Evolutionary conservation across 2,329 filamentous ascomycete genomes (phyloP).

Genomic region (Elsinoe australis): DNA sequence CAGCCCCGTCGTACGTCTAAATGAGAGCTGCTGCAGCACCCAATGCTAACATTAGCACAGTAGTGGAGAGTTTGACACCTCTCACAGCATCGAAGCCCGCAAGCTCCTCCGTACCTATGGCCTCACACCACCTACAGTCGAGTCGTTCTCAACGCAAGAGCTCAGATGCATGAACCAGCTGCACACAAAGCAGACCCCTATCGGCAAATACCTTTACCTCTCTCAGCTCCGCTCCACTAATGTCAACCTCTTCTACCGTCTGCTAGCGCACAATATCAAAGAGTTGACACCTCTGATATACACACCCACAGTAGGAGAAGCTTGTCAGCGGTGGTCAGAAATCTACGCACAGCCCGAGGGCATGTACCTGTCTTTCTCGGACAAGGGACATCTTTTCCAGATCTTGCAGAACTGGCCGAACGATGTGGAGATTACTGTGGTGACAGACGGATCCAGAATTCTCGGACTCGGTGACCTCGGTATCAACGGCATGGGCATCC

Average conservation of each 20-base stretch:
- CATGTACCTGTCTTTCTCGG: constrained; percentile 91
- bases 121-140: constrained; percentile 44
- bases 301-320: constrained; percentile 87
- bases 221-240: constrained; percentile 68
- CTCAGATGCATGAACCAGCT: constrained; percentile 63
- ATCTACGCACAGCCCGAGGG: constrained; percentile 92
- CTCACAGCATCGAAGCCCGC: constrained; percentile 43
- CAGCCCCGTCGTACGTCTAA: background rate
- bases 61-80: constrained; percentile 44
- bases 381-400: constrained; percentile 79
- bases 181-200: constrained; percentile 56
- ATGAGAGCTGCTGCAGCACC: background rate
- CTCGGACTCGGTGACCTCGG: constrained; percentile 90
- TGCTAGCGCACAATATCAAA: constrained; percentile 66
- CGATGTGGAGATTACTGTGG: constrained; percentile 88
- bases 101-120: constrained; percentile 47
- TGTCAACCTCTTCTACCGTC: constrained; percentile 73
- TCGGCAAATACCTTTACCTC: constrained; percentile 81
- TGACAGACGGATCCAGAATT: constrained; percentile 91
- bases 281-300: constrained; percentile 80
- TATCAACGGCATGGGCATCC: constrained; percentile 95
- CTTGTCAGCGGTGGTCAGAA: constrained; percentile 91
- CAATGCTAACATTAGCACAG: constrained; percentile 23
- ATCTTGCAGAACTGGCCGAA: constrained; percentile 94
- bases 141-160: constrained; percentile 44